Conservation (phyloP, 2,329 filamentous ascomycete species). For the Aureobasidium sp. region DNA sequence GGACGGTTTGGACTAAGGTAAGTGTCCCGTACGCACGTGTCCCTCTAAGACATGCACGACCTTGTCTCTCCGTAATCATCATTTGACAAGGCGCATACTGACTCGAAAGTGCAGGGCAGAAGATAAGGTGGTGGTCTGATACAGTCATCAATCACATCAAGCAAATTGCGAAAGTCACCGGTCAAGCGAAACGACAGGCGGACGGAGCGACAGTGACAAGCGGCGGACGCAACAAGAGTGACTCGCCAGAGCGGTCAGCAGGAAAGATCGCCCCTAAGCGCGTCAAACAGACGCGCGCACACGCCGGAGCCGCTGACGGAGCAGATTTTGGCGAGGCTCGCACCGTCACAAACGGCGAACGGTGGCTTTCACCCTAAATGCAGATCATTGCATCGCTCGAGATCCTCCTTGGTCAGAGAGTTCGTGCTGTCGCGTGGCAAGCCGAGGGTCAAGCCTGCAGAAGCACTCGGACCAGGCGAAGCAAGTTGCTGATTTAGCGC, state of each 20-base stretch:
- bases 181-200: slow-evolving; percentile 4
- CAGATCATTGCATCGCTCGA: slow-evolving; percentile 10
- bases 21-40: slow-evolving; percentile 9
- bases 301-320: slow-evolving; percentile 7
- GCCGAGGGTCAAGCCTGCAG: neutral
- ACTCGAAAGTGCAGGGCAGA: neutral
- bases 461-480: slow-evolving; percentile 7
- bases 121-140: neutral
- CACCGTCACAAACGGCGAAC: slow-evolving; percentile 8
- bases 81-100: slow-evolving; percentile 2
- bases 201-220: neutral
- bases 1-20: slow-evolving; percentile 6
- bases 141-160: neutral
- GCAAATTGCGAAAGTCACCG: neutral
- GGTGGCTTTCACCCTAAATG: slow-evolving; percentile 2
- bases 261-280: slow-evolving; percentile 5
- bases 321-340: slow-evolving; percentile 5
- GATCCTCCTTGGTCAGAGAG: slow-evolving; percentile 9
- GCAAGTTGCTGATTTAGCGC: neutral
- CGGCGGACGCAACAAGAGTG: neutral
- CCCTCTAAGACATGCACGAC: neutral
- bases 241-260: slow-evolving; percentile 5
- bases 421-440: slow-evolving; percentile 11
- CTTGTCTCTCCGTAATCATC: neutral
- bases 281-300: slow-evolving; percentile 11